phyloP scores from a whole-genome alignment of 805 yeast species.

The Candida corydali region DNA sequence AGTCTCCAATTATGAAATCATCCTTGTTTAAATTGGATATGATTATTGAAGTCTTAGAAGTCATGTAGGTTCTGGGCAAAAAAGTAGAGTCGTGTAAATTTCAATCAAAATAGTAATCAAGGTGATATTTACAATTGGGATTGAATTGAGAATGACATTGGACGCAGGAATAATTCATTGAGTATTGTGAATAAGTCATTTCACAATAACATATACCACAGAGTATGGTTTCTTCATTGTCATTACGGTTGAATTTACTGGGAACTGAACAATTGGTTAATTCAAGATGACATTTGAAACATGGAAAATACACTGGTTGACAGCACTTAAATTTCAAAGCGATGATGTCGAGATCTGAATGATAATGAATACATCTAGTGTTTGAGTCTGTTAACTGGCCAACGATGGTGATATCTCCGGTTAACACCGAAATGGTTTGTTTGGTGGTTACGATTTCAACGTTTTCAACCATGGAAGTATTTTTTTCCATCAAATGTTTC shows the following conservation, averaged over 20 bases:
- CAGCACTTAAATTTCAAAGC: slow-evolving; percentile 41
- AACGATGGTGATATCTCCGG: background rate
- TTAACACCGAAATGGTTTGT: background rate
- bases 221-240: slow-evolving; percentile 19
- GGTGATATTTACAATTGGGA: slow-evolving; percentile 36
- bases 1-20: slow-evolving; percentile 21
- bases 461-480: no score
- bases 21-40: slow-evolving; percentile 28
- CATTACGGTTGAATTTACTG: slow-evolving; percentile 5
- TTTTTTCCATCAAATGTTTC: no score
- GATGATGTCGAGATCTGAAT: slow-evolving; percentile 29
- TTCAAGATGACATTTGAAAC: slow-evolving; percentile 34
- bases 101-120: slow-evolving; percentile 32
- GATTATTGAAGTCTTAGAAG: slow-evolving; percentile 33
- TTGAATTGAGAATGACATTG: slow-evolving; percentile 28
- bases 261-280: slow-evolving; percentile 13
- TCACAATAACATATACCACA: slow-evolving; percentile 35
- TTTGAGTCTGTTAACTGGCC: slow-evolving; percentile 20
- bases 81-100: no score
- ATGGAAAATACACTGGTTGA: slow-evolving; percentile 26
- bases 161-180: slow-evolving; percentile 16
- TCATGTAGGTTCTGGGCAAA: no score
- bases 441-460: no score
- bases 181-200: slow-evolving; percentile 26
- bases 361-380: slow-evolving; percentile 38